Evolutionary conservation across 768 basidiomycete species (phyloP), one percentile per base, ranked within the genome.

Genomic region (Aureoboletus auriporus): DNA sequence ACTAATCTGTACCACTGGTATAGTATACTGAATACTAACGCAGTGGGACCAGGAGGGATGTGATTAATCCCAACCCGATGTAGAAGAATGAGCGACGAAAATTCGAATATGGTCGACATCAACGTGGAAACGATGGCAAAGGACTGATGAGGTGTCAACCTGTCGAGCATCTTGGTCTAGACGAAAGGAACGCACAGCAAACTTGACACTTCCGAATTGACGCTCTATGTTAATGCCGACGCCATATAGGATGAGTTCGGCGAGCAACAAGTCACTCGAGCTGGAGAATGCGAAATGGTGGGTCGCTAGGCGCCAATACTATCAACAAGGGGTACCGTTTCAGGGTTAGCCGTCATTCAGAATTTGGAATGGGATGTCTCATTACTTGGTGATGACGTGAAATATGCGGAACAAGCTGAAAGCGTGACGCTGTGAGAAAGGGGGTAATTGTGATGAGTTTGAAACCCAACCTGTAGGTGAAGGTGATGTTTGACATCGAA

Each of bases 401-500:
- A 41, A 96, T 76, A 63, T 96, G 93, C 2, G 93, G 93, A 16
- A 89, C 79, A 35, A 94, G 78, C 84, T 93, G 53, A 36, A n/a
- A 41, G 23, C 28, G 60, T 42, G 51, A 17, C 13, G 20, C 2
- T 41, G 38, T 56, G 31, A 52, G 51, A 46, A 39, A 34, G 44
- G 39, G 13, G 14, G 34, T 39, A 30, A 39, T 12, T 36, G 20
- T 23, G 41, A 20, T 8, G 35, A n/a, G 44, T 28, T 35, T 47
- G 30, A 47, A 43, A 46, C 13, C 56, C 74, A 54, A 83, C 86
- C 71, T 89, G 93, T 3, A 96, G 73, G 64, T 93, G 89, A 50
- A 92, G 77, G 64, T 92, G 89, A 59, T 93, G 85, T 64, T 94
- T 95, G 56, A 90, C 70, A 58, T 93, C 92, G 60, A 93, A 86